These are phyloP conservation scores for Coemansia sp. DNA, from an alignment of 192 early-diverging fungal genomes.

Conservation along the genomic window DNA sequence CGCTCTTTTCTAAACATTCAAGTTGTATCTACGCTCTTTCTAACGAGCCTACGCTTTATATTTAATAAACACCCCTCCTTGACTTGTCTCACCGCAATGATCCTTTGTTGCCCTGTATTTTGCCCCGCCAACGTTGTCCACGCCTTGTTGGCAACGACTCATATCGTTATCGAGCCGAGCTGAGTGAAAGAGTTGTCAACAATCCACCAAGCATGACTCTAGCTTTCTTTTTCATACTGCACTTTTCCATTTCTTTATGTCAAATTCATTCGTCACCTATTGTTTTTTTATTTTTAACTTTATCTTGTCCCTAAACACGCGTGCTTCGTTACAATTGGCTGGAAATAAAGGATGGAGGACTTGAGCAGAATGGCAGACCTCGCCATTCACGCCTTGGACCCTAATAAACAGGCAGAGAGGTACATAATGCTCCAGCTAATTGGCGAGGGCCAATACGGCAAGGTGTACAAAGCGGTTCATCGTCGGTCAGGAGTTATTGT, in stretches of 20 bases:
- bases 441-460: slow-evolving; percentile 60
- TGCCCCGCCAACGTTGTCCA: not conserved
- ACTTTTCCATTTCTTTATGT: not conserved
- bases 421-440: slow-evolving; percentile 57
- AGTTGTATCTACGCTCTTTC: not conserved
- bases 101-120: too few relatives aligned
- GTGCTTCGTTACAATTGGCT: not conserved
- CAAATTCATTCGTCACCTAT: not conserved
- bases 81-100: not conserved
- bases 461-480: slow-evolving; percentile 54
- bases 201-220: not conserved
- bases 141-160: not conserved
- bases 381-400: not conserved
- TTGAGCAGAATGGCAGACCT: not conserved
- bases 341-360: not conserved
- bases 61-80: not conserved
- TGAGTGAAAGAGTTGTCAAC: not conserved
- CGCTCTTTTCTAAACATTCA: slow-evolving; percentile 31
- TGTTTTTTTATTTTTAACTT: not conserved
- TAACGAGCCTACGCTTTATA: not conserved
- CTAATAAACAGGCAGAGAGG: slow-evolving; percentile 17
- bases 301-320: not conserved
- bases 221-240: not conserved
- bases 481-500: slow-evolving; percentile 42
- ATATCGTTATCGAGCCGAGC: not conserved